Evolutionary conservation across 768 basidiomycete species (phyloP), one percentile per base, ranked within the genome.

Genomic region (Kwoniella dendrophila): DNA sequence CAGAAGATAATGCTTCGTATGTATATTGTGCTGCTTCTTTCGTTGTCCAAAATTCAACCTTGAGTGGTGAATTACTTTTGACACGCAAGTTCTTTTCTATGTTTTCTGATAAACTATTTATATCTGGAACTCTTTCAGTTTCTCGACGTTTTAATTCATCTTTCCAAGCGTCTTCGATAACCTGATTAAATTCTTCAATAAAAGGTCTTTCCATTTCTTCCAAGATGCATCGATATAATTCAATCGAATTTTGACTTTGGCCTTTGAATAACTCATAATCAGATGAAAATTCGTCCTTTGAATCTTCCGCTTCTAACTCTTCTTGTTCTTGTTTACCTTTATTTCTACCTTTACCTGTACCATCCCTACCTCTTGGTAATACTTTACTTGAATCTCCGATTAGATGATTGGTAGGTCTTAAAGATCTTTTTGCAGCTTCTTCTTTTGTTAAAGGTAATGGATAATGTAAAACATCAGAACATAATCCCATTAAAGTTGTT

Each of bases 381-480:
- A 52, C 38, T 34, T 36, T 26, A 5, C 52, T 36, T 12, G 20
- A 20, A 30, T 54, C 34, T 5, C 27, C 44, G 5, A 58, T 12
- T 33, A 62, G 12, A 24, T 48, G 30, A 24, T 43, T 44, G 3
- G 14, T 49, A 5, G 67, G 82, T 5, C 88, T 86, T 10, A 85
- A 82, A 69, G 89, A 93, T 11, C 88, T 82, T 16, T 76, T 71
- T 12, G 85, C 81, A 0, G 90, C 88, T 43, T 86, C 87, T 14
- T 83, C 84, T 1, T 83, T 69, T 1, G 83, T 82, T 1, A 59
- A 43, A 0, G 90, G 92, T 0, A 91, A 81, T 0, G 83, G 81
- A 0, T 88, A 82, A 77, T 93, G 91, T 0, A 89, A 86, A 45
- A 90, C 85, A 66, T 91, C 90, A 1, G 89, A 89, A 38, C 90